Evolutionary conservation across 129 eudicot genomes (phyloP), one percentile per base, ranked within the genome.

Genomic region (Kitagawia praeruptora): DNA sequence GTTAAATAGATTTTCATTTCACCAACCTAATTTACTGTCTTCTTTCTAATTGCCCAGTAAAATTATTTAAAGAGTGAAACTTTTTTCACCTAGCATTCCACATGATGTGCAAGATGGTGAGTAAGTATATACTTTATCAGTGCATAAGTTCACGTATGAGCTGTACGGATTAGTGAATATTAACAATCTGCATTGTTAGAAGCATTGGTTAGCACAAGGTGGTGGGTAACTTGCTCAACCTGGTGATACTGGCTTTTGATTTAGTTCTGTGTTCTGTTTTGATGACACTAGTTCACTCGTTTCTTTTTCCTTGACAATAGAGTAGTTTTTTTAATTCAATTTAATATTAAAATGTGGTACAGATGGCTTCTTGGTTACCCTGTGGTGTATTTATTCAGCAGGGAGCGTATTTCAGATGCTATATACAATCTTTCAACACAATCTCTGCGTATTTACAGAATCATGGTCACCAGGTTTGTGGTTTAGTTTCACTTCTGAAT

Each of bases 351-450:
- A 75, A 56, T 67, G 5, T 70, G 75, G 69, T 77, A 54, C 89
- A 95, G 98, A 77, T 95, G 98, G 98, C 97, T 95, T 80, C 97
- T 95, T 79, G 97, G 97, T 76, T 95, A 95, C 83, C 98, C 98
- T 10, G 94, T 95, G 31, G 89, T 92, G 19, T 95, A 95, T 81
- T 85, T 90, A 56, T 92, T 95, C 70, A 85, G 92, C 73, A 92
- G 86, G 83, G 94, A 92, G 40, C 90, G 87, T 78, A 95, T 95
- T 81, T 78, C 88, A 72, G 89, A 87, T 74, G 97, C 97, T 75
- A 88, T 95, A 61, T 84, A 85, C 69, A 92, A 90, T 87, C 96
- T 95, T 79, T 90, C 99, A 34, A 86, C 97, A 71, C 90, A 90
- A 82, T 85, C 96, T 48, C 93, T 95, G 45, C 84, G 85, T 83